phyloP scores from a whole-genome alignment of 805 yeast genomes.

The Candida maris region DNA sequence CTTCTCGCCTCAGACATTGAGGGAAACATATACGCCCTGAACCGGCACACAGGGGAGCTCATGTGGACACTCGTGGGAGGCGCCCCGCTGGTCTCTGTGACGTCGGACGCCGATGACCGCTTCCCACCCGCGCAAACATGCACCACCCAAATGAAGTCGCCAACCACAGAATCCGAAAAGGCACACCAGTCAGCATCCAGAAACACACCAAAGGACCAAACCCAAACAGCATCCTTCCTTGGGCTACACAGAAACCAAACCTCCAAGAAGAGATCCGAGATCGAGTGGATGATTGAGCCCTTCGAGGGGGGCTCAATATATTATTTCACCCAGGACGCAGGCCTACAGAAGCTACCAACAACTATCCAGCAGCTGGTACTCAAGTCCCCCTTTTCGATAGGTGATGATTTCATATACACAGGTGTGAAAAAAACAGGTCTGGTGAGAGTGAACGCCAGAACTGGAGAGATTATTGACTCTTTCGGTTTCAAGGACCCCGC shows the following conservation, averaged over 20 bases:
- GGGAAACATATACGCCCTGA: slow-evolving; percentile 80
- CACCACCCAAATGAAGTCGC: slow-evolving; percentile 13
- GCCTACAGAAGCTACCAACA: slow-evolving; percentile 78
- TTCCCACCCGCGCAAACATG: slow-evolving; percentile 12
- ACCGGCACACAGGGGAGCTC: slow-evolving; percentile 67
- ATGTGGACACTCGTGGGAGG: slow-evolving; percentile 73
- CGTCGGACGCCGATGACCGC: slow-evolving; percentile 17
- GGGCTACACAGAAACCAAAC: not conserved
- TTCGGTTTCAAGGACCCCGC: slow-evolving; percentile 40
- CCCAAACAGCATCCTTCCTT: slow-evolving; percentile 1
- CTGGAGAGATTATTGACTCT: slow-evolving; percentile 68
- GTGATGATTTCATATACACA: slow-evolving; percentile 81
- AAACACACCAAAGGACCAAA: slow-evolving; percentile 1
- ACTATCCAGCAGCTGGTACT: slow-evolving; percentile 71
- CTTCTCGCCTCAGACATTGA: slow-evolving; percentile 77
- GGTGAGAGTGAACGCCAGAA: slow-evolving; percentile 64
- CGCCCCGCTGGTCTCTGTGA: slow-evolving; percentile 51
- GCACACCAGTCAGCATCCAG: slow-evolving; percentile 2
- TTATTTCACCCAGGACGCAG: slow-evolving; percentile 70
- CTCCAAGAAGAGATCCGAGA: slow-evolving; percentile 18
- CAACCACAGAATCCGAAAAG: slow-evolving; percentile 3
- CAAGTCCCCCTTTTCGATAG: slow-evolving; percentile 82
- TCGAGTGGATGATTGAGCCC: slow-evolving; percentile 89
- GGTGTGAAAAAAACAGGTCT: slow-evolving; percentile 77
- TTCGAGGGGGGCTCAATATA: slow-evolving; percentile 78